Conservation (phyloP, 441 rosid species). For the Populus trichocarpa region DNA sequence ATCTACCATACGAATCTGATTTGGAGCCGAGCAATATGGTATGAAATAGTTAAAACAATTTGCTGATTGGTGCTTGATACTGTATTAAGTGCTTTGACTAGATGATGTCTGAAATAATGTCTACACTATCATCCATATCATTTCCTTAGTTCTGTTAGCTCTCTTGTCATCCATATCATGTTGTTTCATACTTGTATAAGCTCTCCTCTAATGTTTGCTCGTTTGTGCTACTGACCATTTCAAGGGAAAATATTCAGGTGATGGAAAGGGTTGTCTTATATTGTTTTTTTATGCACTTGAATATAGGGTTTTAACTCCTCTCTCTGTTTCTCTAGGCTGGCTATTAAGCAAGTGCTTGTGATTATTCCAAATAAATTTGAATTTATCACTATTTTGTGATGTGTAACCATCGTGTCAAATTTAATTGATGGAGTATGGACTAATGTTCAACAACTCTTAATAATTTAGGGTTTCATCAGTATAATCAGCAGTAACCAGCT, state of each 20-base stretch:
- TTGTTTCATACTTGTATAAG: too few relatives aligned
- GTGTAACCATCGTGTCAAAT: background rate
- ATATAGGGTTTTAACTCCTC: background rate
- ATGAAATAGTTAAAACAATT: constrained; percentile 22
- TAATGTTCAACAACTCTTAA: background rate
- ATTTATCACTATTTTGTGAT: background rate
- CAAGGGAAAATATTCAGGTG: background rate
- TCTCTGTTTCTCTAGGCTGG: background rate
- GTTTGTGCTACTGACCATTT: constrained; percentile 3
- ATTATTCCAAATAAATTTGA: background rate
- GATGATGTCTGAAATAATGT: constrained; percentile 1
- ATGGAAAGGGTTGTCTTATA: background rate
- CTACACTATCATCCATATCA: background rate
- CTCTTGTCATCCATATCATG: background rate
- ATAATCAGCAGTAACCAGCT: background rate
- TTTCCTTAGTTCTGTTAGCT: constrained; percentile 2
- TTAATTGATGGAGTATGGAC: background rate
- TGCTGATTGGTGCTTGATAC: constrained; percentile 11
- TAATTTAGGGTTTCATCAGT: background rate
- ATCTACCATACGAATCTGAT: constrained; percentile 75
- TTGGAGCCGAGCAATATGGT: constrained; percentile 63
- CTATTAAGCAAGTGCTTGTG: background rate
- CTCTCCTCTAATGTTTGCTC: background rate
- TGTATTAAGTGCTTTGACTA: constrained; percentile 4
- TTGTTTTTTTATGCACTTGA: background rate